Percentiles rank a stretch among this genome's conserved stretches.
Conservation (phyloP, 1,139 yeast genomes). For the Blastobotrys buckinghamii region DNA sequence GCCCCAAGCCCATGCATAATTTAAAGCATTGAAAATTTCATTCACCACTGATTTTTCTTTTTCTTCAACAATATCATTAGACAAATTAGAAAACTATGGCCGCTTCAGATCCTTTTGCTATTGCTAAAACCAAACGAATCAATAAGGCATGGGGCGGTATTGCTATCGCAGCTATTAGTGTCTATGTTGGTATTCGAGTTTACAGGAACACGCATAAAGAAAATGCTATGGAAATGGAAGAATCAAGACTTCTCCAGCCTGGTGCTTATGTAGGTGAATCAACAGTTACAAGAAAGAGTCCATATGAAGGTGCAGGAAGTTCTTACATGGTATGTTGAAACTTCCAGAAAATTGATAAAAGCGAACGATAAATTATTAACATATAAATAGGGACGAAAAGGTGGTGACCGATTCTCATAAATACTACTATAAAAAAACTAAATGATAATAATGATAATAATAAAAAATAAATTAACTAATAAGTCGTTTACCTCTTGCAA, state of each 20-base stretch:
- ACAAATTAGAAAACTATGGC: background rate
- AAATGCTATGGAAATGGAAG: slow-evolving; percentile 17
- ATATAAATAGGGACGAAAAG: slow-evolving; percentile 20
- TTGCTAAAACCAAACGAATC: slow-evolving; percentile 16
- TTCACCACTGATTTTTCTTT: too few species aligned
- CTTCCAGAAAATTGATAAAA: background rate
- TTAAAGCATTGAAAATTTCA: too few species aligned
- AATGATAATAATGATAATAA: background rate
- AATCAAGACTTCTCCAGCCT: slow-evolving; percentile 26
- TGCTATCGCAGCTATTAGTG: slow-evolving; percentile 21
- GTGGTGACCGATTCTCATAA: slow-evolving; percentile 22
- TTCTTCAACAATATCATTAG: background rate
- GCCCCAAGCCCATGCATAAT: too few species aligned
- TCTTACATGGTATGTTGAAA: slow-evolving; percentile 27
- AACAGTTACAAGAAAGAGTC: slow-evolving; percentile 30
- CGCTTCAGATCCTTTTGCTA: slow-evolving; percentile 10
- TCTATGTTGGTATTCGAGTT: slow-evolving; percentile 18
- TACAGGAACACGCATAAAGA: slow-evolving; percentile 1
- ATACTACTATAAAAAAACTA: background rate
- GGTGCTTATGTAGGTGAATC: slow-evolving; percentile 34
- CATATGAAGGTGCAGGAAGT: slow-evolving; percentile 36
- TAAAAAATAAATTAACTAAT: slow-evolving; percentile 15
- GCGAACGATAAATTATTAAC: background rate
- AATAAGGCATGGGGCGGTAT: slow-evolving; percentile 31
- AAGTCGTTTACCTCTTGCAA: slow-evolving; percentile 32